Conservation (phyloP, 129 eudicot genomes). For the Flaveria trinervia region DNA sequence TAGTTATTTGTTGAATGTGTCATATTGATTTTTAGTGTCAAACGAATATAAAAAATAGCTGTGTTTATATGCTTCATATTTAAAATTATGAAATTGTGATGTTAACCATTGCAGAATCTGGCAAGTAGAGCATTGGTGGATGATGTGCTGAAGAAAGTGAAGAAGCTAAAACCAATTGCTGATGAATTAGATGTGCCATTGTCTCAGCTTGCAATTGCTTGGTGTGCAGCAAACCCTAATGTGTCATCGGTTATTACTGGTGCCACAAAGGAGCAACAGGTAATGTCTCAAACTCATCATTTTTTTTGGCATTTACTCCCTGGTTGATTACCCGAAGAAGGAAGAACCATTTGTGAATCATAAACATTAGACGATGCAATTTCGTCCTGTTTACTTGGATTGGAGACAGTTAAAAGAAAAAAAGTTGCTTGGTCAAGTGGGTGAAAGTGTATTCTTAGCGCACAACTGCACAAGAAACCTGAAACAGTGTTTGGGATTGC, state of each 20-base stretch:
- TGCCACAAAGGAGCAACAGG: slow-evolving; percentile 85
- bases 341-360: too few relatives aligned
- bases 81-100: slow-evolving; percentile 1
- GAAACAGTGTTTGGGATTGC: too few relatives aligned
- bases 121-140: slow-evolving; percentile 87
- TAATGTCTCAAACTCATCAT: background rate
- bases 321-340: too few relatives aligned
- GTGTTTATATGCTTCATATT: background rate
- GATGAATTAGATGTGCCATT: slow-evolving; percentile 74
- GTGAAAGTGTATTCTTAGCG: too few relatives aligned
- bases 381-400: too few relatives aligned
- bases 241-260: slow-evolving; percentile 93
- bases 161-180: slow-evolving; percentile 75
- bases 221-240: slow-evolving; percentile 94
- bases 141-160: slow-evolving; percentile 81
- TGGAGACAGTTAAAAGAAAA: too few relatives aligned
- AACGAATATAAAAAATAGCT: background rate
- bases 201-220: slow-evolving; percentile 94
- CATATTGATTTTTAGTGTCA: too few relatives aligned
- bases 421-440: too few relatives aligned
- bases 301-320: too few relatives aligned
- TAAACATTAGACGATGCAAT: too few relatives aligned
- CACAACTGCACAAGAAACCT: too few relatives aligned
- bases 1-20: too few relatives aligned
- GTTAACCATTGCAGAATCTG: slow-evolving; percentile 54